Evolutionary conservation across 2,329 filamentous ascomycete species (phyloP), one percentile per base, ranked within the genome.

Genomic region (Neonectria hederae): DNA sequence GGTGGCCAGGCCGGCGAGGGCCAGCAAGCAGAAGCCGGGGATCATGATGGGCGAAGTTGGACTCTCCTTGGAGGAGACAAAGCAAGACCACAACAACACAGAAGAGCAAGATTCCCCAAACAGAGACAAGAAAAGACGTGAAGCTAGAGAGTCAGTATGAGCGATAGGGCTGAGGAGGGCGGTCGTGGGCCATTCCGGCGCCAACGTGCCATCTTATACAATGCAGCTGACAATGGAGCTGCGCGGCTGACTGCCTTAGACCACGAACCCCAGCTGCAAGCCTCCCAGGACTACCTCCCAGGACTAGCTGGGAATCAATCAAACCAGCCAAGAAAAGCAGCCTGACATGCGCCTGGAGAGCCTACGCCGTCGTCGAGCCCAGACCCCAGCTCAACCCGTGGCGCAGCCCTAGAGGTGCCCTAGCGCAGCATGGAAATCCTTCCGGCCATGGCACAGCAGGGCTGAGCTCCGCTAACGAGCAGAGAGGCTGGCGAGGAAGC

Each of bases 1-100:
- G 10, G 63, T 59, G 43, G 62, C 48, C 13, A 72, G 38, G 43
- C 71, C 69, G 0, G 52, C 63, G 5, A 74, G 62, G 64, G 68
- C 67, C 46, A 73, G n/a, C 26, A 74, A 21, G 28, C 63, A 53
- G 45, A 66, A 26, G 48, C 64, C 59, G 46, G 64, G 35, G 38
- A 69, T 62, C 71, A 74, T 73, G 48, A 46, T 62, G 35, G 35
- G 28, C 28, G 32, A 35, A 43, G 17, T 10, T 30, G 32, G n/a
- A 30, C 26, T 26, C 22, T n/a, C n/a, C 17, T 19, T 19, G 10
- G 32, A 9, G 24, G 21, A 13, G 10, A 28, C 51, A 38, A 26
- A 14, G 38, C n/a, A 40, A 9, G n/a, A 28, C 13, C 30, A 32
- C 30, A 32, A 10, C 30, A 32, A 13, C 9, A 32, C 30, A 13